Base-by-base conservation (phyloP, 2,329 filamentous ascomycete species). In the Epichloe scottii region DNA sequence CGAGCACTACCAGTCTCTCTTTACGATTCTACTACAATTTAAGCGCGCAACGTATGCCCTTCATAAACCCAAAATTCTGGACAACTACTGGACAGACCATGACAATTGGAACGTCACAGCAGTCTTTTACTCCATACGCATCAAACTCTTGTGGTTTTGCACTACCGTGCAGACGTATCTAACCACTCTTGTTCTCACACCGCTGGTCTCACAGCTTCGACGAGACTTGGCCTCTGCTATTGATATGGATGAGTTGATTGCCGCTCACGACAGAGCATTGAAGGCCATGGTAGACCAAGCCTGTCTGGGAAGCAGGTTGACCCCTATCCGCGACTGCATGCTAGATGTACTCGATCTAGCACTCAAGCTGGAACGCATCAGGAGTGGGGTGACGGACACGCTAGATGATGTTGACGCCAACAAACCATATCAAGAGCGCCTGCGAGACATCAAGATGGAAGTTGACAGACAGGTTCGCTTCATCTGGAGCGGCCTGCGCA, bases 181-280 rank as follows among this genome's bases (percentile, higher is more conserved):
- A 4, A 83, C 82, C 3, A 84, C 81, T 15, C 75, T 89, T 2
- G 85, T 90, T 1, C 73, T 95, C 1, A 76, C 75, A 0, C 78
- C 81, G 0, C 74, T 81, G 21, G 78, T 75, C 2, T 60, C 66
- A 2, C 70, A 72, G 33, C 77, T 96, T 70, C 69, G 70, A 5
- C 63, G 66, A 2, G 70, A 75, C 0, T 74, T 96, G 48, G 66
- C 68, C 14, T 68, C 70, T 5, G 81, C 87, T 0, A 73, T 76
- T 26, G 88, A 91, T 57, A 80, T 96, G 10, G 89, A 96, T 62
- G 77, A 77, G 26, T 94, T 96, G 87, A 82, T 89, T 26, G 67
- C 68, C 1, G 74, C 82, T 1, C 89, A 95, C 62, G 68, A 77
- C 4, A 63, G 66, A 0, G 91, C 85, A 59, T 69, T 85, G 43